Conservation (phyloP, 177 flowering plant species). For the Telopea speciosissima region DNA sequence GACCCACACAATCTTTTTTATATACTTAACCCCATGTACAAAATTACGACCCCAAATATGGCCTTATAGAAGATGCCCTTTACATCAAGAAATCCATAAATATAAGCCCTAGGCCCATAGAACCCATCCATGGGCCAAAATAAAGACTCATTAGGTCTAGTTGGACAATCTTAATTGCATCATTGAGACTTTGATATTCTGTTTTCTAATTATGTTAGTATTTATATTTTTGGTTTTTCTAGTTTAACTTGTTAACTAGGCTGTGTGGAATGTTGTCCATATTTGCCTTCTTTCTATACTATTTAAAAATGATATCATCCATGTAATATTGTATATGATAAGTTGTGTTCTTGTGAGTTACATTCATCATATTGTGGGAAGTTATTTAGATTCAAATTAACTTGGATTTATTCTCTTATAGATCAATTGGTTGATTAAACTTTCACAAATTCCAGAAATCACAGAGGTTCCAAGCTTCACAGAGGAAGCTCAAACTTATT, state of each 20-base stretch:
- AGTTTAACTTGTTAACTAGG: background rate
- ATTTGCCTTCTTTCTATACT: background rate
- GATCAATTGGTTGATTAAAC: slow-evolving; percentile 86
- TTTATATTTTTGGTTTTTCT: too few species aligned
- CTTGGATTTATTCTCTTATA: slow-evolving; percentile 16
- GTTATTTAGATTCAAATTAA: background rate
- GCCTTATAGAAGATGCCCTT: too few species aligned
- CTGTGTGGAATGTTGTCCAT: background rate
- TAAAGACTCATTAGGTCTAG: too few species aligned
- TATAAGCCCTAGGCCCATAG: too few species aligned
- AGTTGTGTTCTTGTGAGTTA: background rate
- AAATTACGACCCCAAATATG: too few species aligned
- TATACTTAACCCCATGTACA: too few species aligned
- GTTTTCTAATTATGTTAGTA: background rate
- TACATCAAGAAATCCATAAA: too few species aligned
- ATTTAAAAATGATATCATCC: background rate
- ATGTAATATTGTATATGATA: background rate
- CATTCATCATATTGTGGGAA: background rate
- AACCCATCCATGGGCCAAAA: too few species aligned
- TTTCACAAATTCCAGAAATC: slow-evolving; percentile 78
- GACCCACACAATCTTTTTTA: too few species aligned
- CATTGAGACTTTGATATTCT: too few species aligned
- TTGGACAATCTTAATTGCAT: too few species aligned
- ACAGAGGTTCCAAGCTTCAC: slow-evolving; percentile 78
- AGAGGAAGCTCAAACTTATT: slow-evolving; percentile 48